phyloP scores from a whole-genome alignment of 2,329 filamentous ascomycete genomes.

The Herpomyces periplanetae region DNA sequence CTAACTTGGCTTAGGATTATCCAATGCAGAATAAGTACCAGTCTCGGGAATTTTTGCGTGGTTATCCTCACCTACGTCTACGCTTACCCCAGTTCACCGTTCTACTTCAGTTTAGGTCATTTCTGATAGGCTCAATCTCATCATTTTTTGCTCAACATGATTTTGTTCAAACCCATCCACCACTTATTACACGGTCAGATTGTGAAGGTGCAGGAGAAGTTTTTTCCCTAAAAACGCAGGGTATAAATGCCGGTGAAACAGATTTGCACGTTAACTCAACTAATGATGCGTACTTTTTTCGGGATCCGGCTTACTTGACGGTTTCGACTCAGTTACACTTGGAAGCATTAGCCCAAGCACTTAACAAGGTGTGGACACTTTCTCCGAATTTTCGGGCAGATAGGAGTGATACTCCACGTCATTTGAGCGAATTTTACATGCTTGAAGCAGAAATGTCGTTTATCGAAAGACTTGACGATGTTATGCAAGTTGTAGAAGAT shows the following conservation, averaged over 20 bases:
- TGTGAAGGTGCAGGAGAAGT: constrained; percentile 89
- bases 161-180: constrained; percentile 55
- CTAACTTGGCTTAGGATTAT: constrained; percentile 19
- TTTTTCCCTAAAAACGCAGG: constrained; percentile 19
- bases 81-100: constrained; percentile 44
- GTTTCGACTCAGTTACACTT: constrained; percentile 82
- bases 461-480: constrained; percentile 20
- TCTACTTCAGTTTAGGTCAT: constrained; percentile 42
- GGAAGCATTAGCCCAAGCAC: constrained; percentile 52
- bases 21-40: constrained; percentile 93
- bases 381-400: constrained; percentile 82
- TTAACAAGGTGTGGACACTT: constrained; percentile 69
- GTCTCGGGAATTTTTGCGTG: constrained; percentile 48
- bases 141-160: constrained; percentile 29
- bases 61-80: constrained; percentile 47
- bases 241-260: constrained; percentile 8
- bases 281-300: no score
- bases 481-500: constrained; percentile 45
- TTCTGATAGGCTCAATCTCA: constrained; percentile 28
- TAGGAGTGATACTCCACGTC: constrained; percentile 59
- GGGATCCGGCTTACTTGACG: constrained; percentile 58
- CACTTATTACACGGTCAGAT: constrained; percentile 78
- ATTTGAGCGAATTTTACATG: constrained; percentile 96
- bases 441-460: constrained; percentile 68
- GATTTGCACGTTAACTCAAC: no score